Percentiles rank a stretch among this genome's conserved stretches.
phyloP scores from a whole-genome alignment of 2,329 filamentous ascomycete genomes.

The Microdochium nivale region DNA sequence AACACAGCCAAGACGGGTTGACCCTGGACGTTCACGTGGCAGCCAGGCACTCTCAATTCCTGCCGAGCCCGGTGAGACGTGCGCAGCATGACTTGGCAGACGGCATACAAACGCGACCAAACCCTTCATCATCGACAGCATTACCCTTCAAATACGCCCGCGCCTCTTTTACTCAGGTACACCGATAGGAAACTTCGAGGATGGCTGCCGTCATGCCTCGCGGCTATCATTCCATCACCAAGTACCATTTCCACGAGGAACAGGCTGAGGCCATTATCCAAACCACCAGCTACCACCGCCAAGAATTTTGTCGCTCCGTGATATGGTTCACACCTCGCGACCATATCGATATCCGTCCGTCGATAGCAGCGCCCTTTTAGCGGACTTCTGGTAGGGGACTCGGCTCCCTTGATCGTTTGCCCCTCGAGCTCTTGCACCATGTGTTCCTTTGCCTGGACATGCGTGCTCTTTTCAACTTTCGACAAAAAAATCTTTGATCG shows the following conservation, averaged over 20 bases:
- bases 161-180: no score
- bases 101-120: no score
- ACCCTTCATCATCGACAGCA: no score
- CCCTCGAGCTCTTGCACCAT: conserved; percentile 20
- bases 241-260: conserved; percentile 11
- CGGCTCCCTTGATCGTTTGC: conserved; percentile 17
- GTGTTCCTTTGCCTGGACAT: conserved; percentile 19
- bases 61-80: no score
- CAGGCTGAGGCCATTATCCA: conserved; percentile 15
- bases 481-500: conserved; percentile 13
- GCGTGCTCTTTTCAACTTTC: conserved; percentile 17
- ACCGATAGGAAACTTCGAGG: no score
- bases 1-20: no score
- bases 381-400: conserved; percentile 11
- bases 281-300: conserved; percentile 17
- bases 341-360: conserved; percentile 15
- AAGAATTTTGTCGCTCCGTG: conserved; percentile 16
- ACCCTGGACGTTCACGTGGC: no score
- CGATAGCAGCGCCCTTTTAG: conserved; percentile 18
- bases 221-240: background rate
- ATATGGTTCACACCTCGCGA: conserved; percentile 21
- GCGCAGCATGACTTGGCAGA: no score
- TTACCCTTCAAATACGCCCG: no score
- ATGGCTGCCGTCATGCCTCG: background rate
- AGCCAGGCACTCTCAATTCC: no score